Evolutionary conservation across 257 asterid species (phyloP), one percentile per base, ranked within the genome.

Genomic region (Phtheirospermum japonicum): DNA sequence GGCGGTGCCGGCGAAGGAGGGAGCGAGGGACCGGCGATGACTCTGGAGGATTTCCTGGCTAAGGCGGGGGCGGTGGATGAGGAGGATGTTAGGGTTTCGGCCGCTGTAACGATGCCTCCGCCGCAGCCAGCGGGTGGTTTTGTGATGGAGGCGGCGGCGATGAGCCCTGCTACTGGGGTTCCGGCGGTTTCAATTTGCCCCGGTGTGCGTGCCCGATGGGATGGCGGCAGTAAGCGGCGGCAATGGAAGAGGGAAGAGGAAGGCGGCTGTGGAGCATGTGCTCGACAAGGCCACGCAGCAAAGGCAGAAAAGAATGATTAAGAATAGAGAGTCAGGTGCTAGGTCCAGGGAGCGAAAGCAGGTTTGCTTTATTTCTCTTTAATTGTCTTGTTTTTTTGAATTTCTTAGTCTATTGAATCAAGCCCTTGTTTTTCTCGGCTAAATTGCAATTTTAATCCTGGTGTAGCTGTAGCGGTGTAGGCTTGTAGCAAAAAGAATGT

Each of bases 271-370:
- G 51, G 90, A 82, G 63, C 88, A 80, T 42, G 59, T 67, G 57
- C 71, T 79, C n/a, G 95, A 86, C 69, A 86, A 76, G 74, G 89
- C 95, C 42, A 77, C 89, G 9, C 90, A 84, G 82, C 88, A 87
- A 78, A 86, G 74, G 73, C 95, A 83, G 80, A 76, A 78, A 73
- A 70, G 95, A 52, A 86, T 83, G 95, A 83, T 83, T 57, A 83
- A 86, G 80, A 87, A 87, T 64, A 79, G 93, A 60, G 90, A 87
- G 73, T 82, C 93, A 39, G 95, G 93, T 17, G 93, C 95, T 16
- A 73, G 95, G 80, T 84, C 95, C 26, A 70, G 95, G 64, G 93
- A 87, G 63, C 75, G 95, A 42, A 87, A 87, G 66, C 95, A 87
- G 95, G 95, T 86, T 9, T 18, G 3, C 7, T 40, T 20, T 2